Percentiles rank a stretch among this genome's conserved stretches.
Evolutionary conservation across 1,284 basidiomycete species (phyloP).

Genomic region (Sporisorium sorghi): DNA sequence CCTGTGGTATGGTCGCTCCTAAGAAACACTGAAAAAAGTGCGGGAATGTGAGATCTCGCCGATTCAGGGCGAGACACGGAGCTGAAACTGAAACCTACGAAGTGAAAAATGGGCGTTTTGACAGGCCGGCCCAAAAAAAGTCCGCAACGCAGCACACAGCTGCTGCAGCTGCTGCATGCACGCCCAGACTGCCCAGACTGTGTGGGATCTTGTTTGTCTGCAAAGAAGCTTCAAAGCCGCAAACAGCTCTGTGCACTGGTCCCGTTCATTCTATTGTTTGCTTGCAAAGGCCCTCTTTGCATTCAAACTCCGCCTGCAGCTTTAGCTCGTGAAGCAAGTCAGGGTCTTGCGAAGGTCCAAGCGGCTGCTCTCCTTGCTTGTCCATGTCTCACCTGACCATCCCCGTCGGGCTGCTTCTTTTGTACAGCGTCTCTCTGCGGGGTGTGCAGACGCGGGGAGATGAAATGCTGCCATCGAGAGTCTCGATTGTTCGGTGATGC

Average conservation of each 20-base stretch:
- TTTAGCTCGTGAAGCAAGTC: background rate
- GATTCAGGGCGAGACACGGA: background rate
- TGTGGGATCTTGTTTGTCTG: background rate
- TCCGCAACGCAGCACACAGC: slow-evolving; percentile 2
- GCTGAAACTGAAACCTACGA: background rate
- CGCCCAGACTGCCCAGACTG: background rate
- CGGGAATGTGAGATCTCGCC: background rate
- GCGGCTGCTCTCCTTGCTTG: slow-evolving; percentile 7
- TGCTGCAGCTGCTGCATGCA: too few species aligned
- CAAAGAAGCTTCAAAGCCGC: background rate
- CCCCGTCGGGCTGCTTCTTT: background rate
- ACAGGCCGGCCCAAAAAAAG: background rate
- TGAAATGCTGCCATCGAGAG: background rate
- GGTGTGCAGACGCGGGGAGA: background rate
- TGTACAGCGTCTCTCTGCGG: background rate
- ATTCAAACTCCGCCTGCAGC: background rate
- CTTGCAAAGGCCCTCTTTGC: background rate
- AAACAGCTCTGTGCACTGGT: too few species aligned
- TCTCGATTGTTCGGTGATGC: too few species aligned
- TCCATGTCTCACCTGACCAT: background rate
- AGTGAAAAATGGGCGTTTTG: background rate
- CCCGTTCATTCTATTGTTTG: background rate
- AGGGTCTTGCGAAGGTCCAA: slow-evolving; percentile 3
- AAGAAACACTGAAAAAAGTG: background rate
- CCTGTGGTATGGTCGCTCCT: too few species aligned